These are phyloP conservation scores for Oryza glumipatula DNA, from an alignment of 176 grass and related monocot species.

Conservation along the genomic window DNA sequence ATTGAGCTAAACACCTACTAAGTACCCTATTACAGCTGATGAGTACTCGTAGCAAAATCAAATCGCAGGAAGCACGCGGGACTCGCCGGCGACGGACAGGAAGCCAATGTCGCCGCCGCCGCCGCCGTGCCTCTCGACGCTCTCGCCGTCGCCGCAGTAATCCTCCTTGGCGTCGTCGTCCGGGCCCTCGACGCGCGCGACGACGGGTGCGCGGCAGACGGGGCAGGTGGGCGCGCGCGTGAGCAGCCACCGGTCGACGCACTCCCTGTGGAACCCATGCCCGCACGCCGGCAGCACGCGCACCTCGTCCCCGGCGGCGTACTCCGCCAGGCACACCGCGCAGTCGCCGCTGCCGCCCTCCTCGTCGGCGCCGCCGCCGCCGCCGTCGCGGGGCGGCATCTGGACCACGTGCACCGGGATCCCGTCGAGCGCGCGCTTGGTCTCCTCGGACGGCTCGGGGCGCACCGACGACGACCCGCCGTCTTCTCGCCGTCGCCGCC, in stretches of 20 bases:
- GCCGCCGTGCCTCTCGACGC: too few relatives aligned
- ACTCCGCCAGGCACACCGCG: conserved; percentile 56
- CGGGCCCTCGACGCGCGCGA: background rate
- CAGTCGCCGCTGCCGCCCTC: background rate
- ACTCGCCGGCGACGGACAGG: background rate
- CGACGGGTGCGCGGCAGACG: conserved; percentile 37
- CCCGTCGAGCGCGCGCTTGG: conserved; percentile 36
- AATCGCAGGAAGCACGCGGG: background rate
- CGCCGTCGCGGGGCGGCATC: too few relatives aligned
- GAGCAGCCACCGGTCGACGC: conserved; percentile 66
- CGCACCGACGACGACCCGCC: background rate
- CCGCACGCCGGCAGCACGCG: conserved; percentile 46
- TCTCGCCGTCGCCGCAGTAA: background rate
- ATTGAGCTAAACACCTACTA: background rate
- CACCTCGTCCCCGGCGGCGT: conserved; percentile 43
- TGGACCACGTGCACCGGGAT: conserved; percentile 32
- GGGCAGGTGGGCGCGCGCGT: conserved; percentile 49
- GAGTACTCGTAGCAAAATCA: background rate
- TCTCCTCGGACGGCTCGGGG: background rate
- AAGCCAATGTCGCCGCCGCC: background rate
- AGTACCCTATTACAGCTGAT: background rate
- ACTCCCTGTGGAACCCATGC: conserved; percentile 56
- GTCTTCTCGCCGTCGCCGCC: background rate
- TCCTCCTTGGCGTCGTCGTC: conserved; percentile 28
- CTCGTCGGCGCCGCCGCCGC: background rate